Conservation (phyloP, 768 basidiomycete genomes). For the Mycena haematopus region DNA sequence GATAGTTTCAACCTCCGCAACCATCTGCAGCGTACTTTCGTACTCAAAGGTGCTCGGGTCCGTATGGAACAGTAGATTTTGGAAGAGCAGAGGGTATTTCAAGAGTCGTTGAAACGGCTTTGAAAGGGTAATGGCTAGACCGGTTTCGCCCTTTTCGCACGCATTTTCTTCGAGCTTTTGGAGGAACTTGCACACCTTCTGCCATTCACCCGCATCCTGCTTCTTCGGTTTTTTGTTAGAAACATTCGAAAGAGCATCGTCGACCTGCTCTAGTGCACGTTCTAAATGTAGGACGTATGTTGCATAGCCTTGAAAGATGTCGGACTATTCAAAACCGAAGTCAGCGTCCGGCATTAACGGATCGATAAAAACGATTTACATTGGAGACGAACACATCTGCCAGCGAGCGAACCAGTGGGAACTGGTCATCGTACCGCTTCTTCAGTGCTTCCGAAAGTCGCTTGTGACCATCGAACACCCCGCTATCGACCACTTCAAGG, state of each 20-base stretch:
- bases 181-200: slow-evolving; percentile 75
- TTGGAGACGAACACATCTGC: slow-evolving; percentile 97
- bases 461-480: slow-evolving; percentile 89
- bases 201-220: slow-evolving; percentile 79
- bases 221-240: slow-evolving; percentile 81
- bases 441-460: slow-evolving; percentile 83
- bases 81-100: slow-evolving; percentile 97
- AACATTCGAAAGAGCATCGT: slow-evolving; percentile 73
- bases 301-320: slow-evolving; percentile 93
- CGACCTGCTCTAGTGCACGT: slow-evolving; percentile 86
- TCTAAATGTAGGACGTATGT: slow-evolving; percentile 95
- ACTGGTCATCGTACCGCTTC: slow-evolving; percentile 95
- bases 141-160: slow-evolving; percentile 88
- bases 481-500: slow-evolving; percentile 84
- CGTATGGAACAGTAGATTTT: slow-evolving; percentile 95
- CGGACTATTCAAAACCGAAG: slow-evolving; percentile 61
- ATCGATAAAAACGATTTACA: slow-evolving; percentile 56
- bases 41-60: slow-evolving; percentile 98
- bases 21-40: slow-evolving; percentile 95
- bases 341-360: slow-evolving; percentile 20
- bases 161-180: slow-evolving; percentile 83
- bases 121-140: slow-evolving; percentile 91
- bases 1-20: slow-evolving; percentile 95
- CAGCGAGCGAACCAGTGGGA: slow-evolving; percentile 88
- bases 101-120: slow-evolving; percentile 97